These are phyloP conservation scores for Nissolia schottii DNA, from an alignment of 306 rosid species.

Conservation along the genomic window DNA sequence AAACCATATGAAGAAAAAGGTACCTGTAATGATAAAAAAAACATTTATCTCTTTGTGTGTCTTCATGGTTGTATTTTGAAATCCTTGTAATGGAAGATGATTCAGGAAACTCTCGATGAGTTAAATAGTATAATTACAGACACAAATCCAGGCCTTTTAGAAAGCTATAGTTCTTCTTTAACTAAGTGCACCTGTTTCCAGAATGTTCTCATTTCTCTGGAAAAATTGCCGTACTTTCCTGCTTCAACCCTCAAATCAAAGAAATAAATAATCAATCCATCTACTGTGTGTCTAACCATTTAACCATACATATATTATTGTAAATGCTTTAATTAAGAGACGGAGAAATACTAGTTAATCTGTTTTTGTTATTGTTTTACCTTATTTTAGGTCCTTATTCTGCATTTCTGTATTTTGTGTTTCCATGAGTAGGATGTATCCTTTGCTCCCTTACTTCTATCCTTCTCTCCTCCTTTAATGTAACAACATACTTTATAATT, in stretches of 20 bases:
- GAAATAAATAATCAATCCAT: background rate
- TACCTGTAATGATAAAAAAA: background rate
- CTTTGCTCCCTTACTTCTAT: background rate
- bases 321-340: background rate
- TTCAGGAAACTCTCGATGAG: background rate
- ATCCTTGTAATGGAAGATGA: background rate
- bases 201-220: background rate
- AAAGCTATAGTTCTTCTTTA: background rate
- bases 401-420: background rate
- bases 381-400: background rate
- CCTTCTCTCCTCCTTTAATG: background rate
- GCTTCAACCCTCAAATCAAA: background rate
- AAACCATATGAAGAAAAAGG: background rate
- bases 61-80: background rate
- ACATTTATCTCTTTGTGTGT: background rate
- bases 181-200: background rate
- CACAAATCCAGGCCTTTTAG: background rate
- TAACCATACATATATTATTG: background rate
- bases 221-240: background rate
- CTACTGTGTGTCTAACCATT: background rate
- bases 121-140: background rate
- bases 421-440: background rate
- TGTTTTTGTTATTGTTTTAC: background rate
- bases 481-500: too few relatives aligned
- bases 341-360: background rate